Conservation (phyloP, 805 yeast genomes). For the Candida cerambycidarum region DNA sequence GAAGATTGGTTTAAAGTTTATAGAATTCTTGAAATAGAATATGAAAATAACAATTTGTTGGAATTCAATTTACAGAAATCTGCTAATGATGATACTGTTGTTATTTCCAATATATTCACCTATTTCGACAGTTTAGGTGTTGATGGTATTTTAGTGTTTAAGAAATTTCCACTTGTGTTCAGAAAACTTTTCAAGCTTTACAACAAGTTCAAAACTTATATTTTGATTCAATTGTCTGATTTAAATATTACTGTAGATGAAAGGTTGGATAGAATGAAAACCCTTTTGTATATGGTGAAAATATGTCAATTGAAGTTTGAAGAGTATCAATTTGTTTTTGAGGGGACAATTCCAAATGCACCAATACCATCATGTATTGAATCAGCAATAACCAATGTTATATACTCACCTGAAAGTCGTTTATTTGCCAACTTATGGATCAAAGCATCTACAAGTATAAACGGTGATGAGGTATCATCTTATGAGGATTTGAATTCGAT, state of each 20-base stretch:
- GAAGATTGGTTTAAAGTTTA: constrained; percentile 80
- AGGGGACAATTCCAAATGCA: constrained; percentile 22
- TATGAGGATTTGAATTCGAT: constrained; percentile 31
- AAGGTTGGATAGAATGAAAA: constrained; percentile 67
- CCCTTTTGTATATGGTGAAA: constrained; percentile 64
- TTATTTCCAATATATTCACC: constrained; percentile 64
- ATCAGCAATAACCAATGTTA: constrained; percentile 69
- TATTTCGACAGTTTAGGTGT: constrained; percentile 66
- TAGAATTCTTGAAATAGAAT: constrained; percentile 70
- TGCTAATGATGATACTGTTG: constrained; percentile 53
- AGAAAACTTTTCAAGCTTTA: constrained; percentile 67
- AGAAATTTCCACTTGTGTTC: constrained; percentile 67
- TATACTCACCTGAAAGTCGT: constrained; percentile 80
- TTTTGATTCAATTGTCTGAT: constrained; percentile 66
- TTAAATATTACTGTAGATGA: constrained; percentile 53
- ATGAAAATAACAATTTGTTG: constrained; percentile 60
- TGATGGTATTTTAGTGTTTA: constrained; percentile 34
- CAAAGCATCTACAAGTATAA: constrained; percentile 44
- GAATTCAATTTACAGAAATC: constrained; percentile 46
- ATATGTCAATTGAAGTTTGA: constrained; percentile 68
- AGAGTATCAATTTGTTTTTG: constrained; percentile 40
- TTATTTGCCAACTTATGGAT: constrained; percentile 69
- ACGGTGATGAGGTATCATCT: constrained; percentile 7
- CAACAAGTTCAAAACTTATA: constrained; percentile 60
- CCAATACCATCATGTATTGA: constrained; percentile 81